Conservation (phyloP, 179 eudicot genomes). For the Patellifolia procumbens region DNA sequence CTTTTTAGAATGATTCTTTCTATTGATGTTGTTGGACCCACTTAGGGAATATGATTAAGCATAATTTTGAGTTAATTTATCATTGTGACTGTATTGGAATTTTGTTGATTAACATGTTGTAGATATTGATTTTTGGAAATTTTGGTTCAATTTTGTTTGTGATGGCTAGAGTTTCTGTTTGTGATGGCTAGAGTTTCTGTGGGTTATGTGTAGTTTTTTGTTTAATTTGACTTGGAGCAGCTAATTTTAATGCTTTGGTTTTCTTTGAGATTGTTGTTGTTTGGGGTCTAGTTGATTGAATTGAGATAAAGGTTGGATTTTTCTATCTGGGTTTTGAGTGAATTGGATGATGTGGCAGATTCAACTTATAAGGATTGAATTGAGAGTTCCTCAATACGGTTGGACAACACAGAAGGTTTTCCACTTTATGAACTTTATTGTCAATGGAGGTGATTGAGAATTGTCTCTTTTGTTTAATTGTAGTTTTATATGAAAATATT, state of each 20-base stretch:
- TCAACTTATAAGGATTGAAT: conserved; percentile 47
- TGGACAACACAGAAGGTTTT: conserved; percentile 57
- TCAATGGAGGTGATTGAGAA: conserved; percentile 54
- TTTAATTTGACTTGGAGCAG: conserved; percentile 6
- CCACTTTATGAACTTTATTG: conserved; percentile 49
- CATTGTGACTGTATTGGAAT: neutral
- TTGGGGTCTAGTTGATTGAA: conserved; percentile 4
- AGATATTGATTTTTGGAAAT: no score
- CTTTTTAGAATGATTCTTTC: conserved; percentile 8
- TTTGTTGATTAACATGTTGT: no score
- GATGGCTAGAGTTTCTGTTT: no score
- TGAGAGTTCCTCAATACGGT: conserved; percentile 51
- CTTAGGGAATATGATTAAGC: neutral
- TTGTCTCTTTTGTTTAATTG: conserved; percentile 16
- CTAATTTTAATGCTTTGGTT: neutral
- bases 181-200: no score
- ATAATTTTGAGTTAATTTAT: neutral
- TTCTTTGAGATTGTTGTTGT: neutral
- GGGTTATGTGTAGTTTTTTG: neutral
- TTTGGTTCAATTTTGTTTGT: no score
- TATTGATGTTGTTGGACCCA: neutral
- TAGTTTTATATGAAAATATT: neutral
- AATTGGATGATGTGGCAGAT: conserved; percentile 46
- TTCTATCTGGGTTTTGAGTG: conserved; percentile 7
- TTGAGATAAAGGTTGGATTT: neutral